Conservation (phyloP, 1,139 yeast species). For the Saccharomyces hybrid region DNA sequence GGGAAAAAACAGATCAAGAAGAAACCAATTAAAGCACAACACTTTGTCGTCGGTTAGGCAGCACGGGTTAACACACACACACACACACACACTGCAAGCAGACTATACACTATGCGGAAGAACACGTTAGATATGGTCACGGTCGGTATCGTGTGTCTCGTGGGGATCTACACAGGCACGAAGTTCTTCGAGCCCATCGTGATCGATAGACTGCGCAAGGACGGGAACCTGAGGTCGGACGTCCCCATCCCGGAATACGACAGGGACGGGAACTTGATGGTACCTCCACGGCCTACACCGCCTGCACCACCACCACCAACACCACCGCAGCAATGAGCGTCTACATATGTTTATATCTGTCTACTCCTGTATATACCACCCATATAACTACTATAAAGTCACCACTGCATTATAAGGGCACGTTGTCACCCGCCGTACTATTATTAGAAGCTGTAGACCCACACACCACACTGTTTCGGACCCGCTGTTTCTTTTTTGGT, state of each 20-base stretch:
- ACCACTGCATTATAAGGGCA: background rate
- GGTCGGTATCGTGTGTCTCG: constrained; percentile 32
- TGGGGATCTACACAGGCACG: constrained; percentile 46
- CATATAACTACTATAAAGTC: background rate
- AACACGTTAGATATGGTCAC: constrained; percentile 31
- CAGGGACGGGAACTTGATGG: constrained; percentile 30
- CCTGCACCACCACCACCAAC: background rate
- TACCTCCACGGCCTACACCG: background rate
- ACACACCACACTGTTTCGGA: background rate
- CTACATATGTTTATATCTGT: background rate
- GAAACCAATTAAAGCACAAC: background rate
- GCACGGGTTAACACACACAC: background rate
- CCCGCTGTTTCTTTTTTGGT: background rate
- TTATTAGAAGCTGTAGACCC: background rate
- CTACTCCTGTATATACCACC: background rate
- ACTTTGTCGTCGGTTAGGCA: background rate
- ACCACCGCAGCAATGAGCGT: constrained; percentile 4
- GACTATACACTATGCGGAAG: background rate
- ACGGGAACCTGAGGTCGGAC: constrained; percentile 57
- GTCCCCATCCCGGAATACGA: constrained; percentile 45
- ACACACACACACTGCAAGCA: background rate
- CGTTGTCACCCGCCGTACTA: background rate
- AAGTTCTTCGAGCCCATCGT: constrained; percentile 70
- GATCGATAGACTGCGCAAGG: constrained; percentile 59
- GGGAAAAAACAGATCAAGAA: background rate